Evolutionary conservation across 305 asterid genomes (phyloP), one percentile per base, ranked within the genome.

Genomic region (Fraxinus latifolia): DNA sequence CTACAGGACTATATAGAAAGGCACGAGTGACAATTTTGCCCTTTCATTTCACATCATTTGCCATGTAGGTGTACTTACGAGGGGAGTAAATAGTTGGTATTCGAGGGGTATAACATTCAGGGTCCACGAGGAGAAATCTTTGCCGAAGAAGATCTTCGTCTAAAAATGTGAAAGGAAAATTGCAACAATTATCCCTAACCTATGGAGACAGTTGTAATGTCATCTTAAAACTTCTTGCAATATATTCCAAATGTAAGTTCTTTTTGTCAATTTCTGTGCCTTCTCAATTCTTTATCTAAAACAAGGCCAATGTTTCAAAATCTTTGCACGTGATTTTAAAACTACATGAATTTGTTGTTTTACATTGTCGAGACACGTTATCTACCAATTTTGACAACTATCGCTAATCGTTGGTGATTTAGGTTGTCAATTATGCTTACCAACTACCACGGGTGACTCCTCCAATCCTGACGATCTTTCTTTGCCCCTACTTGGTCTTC

Each of bases 1-100:
- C 85, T 79, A 50, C 74, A 47, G 76, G 50, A 21, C 5, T 55
- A 74, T 47, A 76, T 44, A 71, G 42, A 79, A 1, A 19, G 4
- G 37, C 19, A 25, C 0, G 0, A 21, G 44, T 78, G 67, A 83
- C 88, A 1, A 15, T 67, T 47, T 3, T 70, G 34, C 87, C 90
- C 87, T 80, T 84, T 12, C 79, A 15, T 55, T 55, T 29, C 7
- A 50, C 31, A 4, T 36, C 60, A 47, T 80, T 80, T 44, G 14
- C 78, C 21, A 3, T 15, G 42, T 5, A 70, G 42, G 21, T 70
- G 14, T 15, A 70, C 42, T 15, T 14, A 34, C 5, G 0, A 32
- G 23, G 36, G 75, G 21, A 4, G 76, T 70, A 31, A 70, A 70
- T 70, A 70, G 12, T 31, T 70, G 76, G 76, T 70, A 14, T 29